Percentiles rank a stretch among this genome's conserved stretches.
phyloP scores from a whole-genome alignment of 192 early-diverging fungal species.

The Mortierella antarctica region DNA sequence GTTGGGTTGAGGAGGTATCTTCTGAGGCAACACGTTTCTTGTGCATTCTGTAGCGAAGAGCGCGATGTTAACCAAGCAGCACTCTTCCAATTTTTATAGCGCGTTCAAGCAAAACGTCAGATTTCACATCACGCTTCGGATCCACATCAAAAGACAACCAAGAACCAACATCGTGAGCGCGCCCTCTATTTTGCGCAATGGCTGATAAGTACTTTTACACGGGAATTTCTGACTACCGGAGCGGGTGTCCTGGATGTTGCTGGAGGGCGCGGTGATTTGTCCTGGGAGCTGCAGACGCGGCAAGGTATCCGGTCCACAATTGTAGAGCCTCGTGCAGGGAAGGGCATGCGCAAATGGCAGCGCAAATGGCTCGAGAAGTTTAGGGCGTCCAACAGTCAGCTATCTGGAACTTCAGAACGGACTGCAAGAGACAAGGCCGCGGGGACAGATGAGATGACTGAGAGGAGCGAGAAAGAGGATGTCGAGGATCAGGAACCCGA shows the following conservation, averaged over 20 bases:
- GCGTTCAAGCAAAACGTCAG: conserved; percentile 47
- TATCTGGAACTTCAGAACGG: neutral
- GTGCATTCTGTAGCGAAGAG: neutral
- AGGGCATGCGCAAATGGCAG: conserved; percentile 56
- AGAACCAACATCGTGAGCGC: conserved; percentile 62
- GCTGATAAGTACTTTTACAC: conserved; percentile 57
- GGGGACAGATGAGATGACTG: neutral
- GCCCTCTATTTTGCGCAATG: conserved; percentile 67
- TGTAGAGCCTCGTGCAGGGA: conserved; percentile 59
- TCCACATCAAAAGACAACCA: conserved; percentile 54
- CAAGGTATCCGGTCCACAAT: conserved; percentile 60
- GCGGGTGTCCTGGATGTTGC: conserved; percentile 65
- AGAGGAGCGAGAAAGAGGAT: conserved; percentile 1
- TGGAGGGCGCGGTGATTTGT: conserved; percentile 64
- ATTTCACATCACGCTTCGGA: conserved; percentile 57
- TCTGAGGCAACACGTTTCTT: neutral
- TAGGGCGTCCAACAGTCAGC: neutral
- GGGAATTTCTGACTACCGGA: conserved; percentile 37
- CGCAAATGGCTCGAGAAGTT: conserved; percentile 40
- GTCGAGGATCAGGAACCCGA: conserved; percentile 25
- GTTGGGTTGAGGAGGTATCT: conserved; percentile 44
- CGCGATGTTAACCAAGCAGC: neutral
- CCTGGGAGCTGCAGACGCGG: conserved; percentile 56
- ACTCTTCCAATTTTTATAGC: conserved; percentile 12
- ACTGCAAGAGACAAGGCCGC: neutral